Percentiles rank a stretch among this genome's conserved stretches.
These are phyloP conservation scores for Gossypioides kirkii DNA, from an alignment of 345 rosid genomes.

Conservation along the genomic window DNA sequence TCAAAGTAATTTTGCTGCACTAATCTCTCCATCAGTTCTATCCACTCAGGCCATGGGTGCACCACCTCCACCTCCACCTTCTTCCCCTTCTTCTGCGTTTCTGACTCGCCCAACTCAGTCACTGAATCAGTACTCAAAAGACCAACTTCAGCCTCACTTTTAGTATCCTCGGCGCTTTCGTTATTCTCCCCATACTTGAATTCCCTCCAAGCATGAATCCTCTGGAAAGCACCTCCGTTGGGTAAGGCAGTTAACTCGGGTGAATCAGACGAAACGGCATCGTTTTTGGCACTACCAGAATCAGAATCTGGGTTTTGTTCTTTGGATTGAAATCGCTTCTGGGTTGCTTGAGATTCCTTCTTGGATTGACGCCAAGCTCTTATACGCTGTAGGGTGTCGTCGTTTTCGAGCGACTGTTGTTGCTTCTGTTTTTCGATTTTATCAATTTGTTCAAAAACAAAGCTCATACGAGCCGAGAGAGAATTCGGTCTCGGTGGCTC, in stretches of 20 bases:
- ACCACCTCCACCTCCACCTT: slow-evolving; percentile 58
- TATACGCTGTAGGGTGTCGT: slow-evolving; percentile 75
- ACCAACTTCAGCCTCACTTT: not conserved
- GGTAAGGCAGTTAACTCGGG: not conserved
- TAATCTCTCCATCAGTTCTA: slow-evolving; percentile 82
- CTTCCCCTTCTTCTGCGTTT: slow-evolving; percentile 24
- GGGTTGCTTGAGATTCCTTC: slow-evolving; percentile 24
- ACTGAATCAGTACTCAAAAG: not conserved
- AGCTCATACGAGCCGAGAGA: slow-evolving; percentile 87
- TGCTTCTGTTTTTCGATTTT: slow-evolving; percentile 58
- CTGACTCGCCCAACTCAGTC: slow-evolving; percentile 13
- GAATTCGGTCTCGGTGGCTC: slow-evolving; percentile 51
- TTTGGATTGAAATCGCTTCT: not conserved
- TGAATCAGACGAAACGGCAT: not conserved
- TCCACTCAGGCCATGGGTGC: slow-evolving; percentile 99
- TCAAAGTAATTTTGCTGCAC: slow-evolving; percentile 91
- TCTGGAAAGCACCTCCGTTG: slow-evolving; percentile 10
- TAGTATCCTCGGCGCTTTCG: not conserved
- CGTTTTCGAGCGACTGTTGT: slow-evolving; percentile 37
- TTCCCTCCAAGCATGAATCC: slow-evolving; percentile 9
- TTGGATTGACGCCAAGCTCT: slow-evolving; percentile 90
- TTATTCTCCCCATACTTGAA: not conserved
- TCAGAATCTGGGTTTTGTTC: slow-evolving; percentile 14
- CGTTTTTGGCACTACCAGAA: not conserved
- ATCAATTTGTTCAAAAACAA: slow-evolving; percentile 90